Evolutionary conservation across 164 flowering plant species (phyloP).

Genomic region (Nymphaea colorata): DNA sequence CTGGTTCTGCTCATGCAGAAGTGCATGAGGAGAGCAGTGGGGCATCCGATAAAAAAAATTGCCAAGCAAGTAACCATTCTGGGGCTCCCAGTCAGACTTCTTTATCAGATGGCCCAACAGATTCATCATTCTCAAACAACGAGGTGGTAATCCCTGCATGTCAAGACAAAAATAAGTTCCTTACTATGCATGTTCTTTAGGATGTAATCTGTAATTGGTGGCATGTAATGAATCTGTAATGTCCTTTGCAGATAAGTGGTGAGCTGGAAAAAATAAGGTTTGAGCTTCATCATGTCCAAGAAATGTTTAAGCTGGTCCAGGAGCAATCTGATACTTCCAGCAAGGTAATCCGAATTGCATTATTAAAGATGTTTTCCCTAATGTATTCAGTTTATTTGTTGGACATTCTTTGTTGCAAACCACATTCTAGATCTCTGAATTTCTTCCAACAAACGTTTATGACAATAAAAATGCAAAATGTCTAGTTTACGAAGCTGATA

Average conservation of each 20-base stretch:
- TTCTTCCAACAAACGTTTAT: background rate
- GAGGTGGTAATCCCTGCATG: conserved; percentile 25
- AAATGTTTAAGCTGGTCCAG: conserved; percentile 67
- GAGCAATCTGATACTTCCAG: conserved; percentile 52
- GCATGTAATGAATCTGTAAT: background rate
- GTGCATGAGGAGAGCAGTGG: conserved; percentile 1
- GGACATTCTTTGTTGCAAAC: too few relatives aligned
- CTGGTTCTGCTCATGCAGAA: background rate
- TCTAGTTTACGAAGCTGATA: background rate
- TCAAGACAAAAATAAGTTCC: background rate
- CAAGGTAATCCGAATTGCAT: conserved; percentile 31
- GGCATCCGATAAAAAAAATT: conserved; percentile 28
- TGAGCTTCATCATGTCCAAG: conserved; percentile 69
- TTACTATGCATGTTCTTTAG: background rate
- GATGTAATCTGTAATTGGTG: background rate
- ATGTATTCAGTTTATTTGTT: too few relatives aligned
- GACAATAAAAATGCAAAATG: background rate
- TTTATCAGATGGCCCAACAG: conserved; percentile 17
- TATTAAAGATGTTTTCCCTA: background rate
- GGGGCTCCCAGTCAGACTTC: conserved; percentile 36
- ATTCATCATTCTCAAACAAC: conserved; percentile 19
- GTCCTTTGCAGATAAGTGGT: conserved; percentile 19
- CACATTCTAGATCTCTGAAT: background rate
- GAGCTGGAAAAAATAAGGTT: conserved; percentile 76
- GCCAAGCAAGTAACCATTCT: conserved; percentile 17